Evolutionary conservation across 2,329 filamentous ascomycete species (phyloP), one percentile per base, ranked within the genome.

Genomic region (Magnaporthales sp.): DNA sequence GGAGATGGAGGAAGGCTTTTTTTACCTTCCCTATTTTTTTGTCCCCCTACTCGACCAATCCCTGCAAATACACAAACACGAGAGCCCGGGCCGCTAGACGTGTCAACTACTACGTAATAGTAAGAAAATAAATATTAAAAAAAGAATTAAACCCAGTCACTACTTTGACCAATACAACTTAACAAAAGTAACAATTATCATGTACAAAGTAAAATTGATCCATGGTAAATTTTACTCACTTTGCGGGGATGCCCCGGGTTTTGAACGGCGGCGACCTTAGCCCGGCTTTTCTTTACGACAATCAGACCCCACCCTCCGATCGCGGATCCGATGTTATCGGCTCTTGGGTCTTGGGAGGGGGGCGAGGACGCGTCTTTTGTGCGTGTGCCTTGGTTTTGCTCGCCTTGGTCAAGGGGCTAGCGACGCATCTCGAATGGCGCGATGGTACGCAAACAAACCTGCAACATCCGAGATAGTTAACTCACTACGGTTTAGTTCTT

Each of bases 241-340:
- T 58, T 58, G n/a, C 54, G 54, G 54, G 54, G 54, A 58, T 58
- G 54, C 54, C 54, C 54, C 54, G 54, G 54, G 54, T 58, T 58
- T 26, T 58, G 22, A 26, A 11, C 22, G 54, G 54, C 24, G 54
- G 54, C 24, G 54, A 26, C 24, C 24, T 58, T 58, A 9, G 54
- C 54, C 54, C 54, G 54, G 54, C 54, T 24, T 9, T 58, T 58
- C n/a, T 22, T 24, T 11, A 58, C 6, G 11, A 58, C 22, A 26
- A 58, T 26, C 15, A 26, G n/a, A 4, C 54, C 11, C 54, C 54
- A 58, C 54, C 54, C 24, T 58, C 54, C 54, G 54, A 58, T 58
- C 54, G 54, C 22, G 54, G 54, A 58, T 58, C 54, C 54, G 54
- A 58, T 58, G 54, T 58, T 58, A 22, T 22, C 54, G 54, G 32